Evolutionary conservation across 371 early-diverging fungal genomes (phyloP).

Genomic region (Rozella allomycis): DNA sequence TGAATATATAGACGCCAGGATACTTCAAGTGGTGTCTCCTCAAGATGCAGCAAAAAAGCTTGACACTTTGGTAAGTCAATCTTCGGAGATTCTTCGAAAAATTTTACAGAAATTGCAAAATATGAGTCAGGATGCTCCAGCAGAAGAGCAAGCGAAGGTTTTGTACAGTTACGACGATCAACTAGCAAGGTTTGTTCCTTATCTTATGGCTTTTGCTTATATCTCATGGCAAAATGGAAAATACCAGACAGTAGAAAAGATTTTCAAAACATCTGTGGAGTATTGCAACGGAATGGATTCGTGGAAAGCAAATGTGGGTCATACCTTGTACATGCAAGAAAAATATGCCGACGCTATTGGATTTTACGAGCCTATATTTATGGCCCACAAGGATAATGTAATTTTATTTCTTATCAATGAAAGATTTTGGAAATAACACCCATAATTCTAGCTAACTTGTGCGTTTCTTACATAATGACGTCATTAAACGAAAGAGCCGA

Average conservation of each 20-base stretch:
- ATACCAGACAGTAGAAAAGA: constrained; percentile 24
- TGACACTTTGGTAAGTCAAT: constrained; percentile 20
- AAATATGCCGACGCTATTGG: constrained; percentile 34
- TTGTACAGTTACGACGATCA: constrained; percentile 21
- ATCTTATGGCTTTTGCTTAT: constrained; percentile 30
- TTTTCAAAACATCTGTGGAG: constrained; percentile 24
- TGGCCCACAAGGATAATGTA: constrained; percentile 27
- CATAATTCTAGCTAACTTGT: constrained; percentile 31
- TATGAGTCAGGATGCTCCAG: constrained; percentile 20
- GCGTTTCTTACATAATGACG: constrained; percentile 33
- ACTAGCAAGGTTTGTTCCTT: constrained; percentile 18
- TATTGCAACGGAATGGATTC: constrained; percentile 29
- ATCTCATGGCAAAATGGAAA: constrained; percentile 32
- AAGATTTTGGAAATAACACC: constrained; percentile 26
- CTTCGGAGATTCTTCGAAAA: constrained; percentile 18
- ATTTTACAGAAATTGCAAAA: constrained; percentile 25
- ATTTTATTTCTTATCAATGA: not conserved
- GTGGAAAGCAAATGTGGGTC: constrained; percentile 33
- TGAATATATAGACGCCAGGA: constrained; percentile 23
- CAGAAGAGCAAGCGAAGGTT: constrained; percentile 16
- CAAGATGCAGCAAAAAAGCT: constrained; percentile 29
- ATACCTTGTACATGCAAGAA: constrained; percentile 35
- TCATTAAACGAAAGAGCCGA: constrained; percentile 34
- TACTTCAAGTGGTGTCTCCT: constrained; percentile 16
- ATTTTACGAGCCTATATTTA: constrained; percentile 30